Conservation (phyloP, 2,329 filamentous ascomycete genomes). For the Cryphonectria japonica region DNA sequence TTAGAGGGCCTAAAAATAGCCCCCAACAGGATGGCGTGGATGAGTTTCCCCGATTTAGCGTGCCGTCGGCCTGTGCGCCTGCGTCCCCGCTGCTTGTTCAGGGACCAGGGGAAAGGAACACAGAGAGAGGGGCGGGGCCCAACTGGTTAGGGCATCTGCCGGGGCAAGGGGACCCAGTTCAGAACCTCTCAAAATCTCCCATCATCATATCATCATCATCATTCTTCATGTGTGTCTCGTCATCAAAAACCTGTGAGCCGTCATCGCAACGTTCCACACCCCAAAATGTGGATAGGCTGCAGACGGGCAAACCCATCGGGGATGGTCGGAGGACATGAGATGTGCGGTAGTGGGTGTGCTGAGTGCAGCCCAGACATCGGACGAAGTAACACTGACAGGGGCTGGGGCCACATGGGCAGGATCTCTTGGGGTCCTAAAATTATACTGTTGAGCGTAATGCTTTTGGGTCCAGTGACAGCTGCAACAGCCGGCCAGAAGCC, state of each 20-base stretch:
- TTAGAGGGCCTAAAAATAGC: constrained; percentile 25
- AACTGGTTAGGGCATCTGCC: not conserved
- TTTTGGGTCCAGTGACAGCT: not conserved
- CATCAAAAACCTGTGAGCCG: not conserved
- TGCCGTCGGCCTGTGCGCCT: not conserved
- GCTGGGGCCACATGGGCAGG: constrained; percentile 21
- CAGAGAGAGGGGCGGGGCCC: no score
- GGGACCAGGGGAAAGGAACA: not conserved
- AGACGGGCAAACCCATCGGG: not conserved
- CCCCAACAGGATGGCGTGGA: constrained; percentile 18
- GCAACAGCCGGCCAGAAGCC: not conserved
- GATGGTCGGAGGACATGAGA: not conserved
- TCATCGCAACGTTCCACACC: not conserved
- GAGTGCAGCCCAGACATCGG: not conserved
- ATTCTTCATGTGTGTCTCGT: not conserved
- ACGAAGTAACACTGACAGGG: constrained; percentile 20
- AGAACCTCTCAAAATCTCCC: not conserved
- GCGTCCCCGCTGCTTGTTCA: not conserved
- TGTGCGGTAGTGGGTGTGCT: not conserved
- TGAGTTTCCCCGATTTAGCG: not conserved
- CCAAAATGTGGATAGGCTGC: not conserved
- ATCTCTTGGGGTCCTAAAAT: constrained; percentile 26
- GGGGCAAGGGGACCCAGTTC: not conserved
- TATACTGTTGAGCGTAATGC: constrained; percentile 12
- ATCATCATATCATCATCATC: not conserved